Percentiles rank a stretch among this genome's conserved stretches.
Evolutionary conservation across 2,329 filamentous ascomycete species (phyloP).

Genomic region (Emmonsiellopsis sp.): DNA sequence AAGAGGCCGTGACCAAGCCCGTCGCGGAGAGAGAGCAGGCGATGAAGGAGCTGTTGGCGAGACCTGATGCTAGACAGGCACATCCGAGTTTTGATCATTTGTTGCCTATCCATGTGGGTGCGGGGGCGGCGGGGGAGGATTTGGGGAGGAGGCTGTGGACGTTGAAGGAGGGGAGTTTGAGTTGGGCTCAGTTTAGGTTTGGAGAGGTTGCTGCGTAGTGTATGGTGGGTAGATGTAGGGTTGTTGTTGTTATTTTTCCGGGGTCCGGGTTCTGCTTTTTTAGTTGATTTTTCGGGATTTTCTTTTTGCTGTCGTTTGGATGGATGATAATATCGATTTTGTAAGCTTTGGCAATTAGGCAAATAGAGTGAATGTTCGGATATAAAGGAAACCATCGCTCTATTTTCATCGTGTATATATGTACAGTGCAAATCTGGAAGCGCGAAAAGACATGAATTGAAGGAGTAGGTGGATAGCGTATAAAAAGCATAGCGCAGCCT

Average conservation of each 20-base stretch:
- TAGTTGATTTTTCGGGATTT: neutral
- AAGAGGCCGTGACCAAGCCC: slow-evolving; percentile 49
- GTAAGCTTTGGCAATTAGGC: neutral
- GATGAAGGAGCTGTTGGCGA: slow-evolving; percentile 38
- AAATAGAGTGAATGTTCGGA: neutral
- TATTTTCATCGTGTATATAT: slow-evolving; percentile 27
- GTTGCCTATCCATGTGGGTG: slow-evolving; percentile 49
- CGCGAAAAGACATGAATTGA: slow-evolving; percentile 17
- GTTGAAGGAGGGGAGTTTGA: slow-evolving; percentile 41
- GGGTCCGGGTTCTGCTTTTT: neutral
- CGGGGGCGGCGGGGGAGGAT: slow-evolving; percentile 45
- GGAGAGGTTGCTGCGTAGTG: slow-evolving; percentile 24
- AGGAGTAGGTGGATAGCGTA: slow-evolving; percentile 3
- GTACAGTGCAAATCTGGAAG: slow-evolving; percentile 24
- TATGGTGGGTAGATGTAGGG: neutral
- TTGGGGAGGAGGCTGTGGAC: slow-evolving; percentile 40
- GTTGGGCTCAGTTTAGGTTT: slow-evolving; percentile 48
- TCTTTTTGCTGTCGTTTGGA: too few relatives aligned
- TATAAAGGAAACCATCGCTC: slow-evolving; percentile 8
- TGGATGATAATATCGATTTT: too few relatives aligned
- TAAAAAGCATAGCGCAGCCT: neutral
- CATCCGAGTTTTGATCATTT: slow-evolving; percentile 58
- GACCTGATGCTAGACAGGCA: slow-evolving; percentile 48
- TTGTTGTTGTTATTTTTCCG: neutral
- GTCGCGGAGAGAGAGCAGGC: slow-evolving; percentile 34